These are phyloP conservation scores for Xerocomus brunneocitrinus DNA, from an alignment of 768 basidiomycete species.

Conservation along the genomic window DNA sequence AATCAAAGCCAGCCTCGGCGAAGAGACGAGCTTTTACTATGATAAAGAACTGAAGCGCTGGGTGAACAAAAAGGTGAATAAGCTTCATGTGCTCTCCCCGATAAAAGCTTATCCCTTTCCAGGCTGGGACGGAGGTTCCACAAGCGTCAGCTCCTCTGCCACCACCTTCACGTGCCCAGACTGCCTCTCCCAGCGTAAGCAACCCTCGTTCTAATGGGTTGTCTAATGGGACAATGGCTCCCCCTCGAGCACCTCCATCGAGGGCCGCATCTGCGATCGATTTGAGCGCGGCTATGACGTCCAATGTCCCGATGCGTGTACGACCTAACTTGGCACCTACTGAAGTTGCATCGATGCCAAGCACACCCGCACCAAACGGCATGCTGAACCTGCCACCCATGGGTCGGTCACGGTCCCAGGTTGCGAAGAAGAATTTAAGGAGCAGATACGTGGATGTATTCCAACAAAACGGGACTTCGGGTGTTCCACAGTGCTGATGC, in stretches of 20 bases:
- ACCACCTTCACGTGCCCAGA: constrained; percentile 82
- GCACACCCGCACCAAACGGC: constrained; percentile 25
- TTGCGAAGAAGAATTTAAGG: constrained; percentile 70
- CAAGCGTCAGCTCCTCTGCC: constrained; percentile 57
- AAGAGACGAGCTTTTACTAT: constrained; percentile 86
- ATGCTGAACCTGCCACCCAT: constrained; percentile 34
- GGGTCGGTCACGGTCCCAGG: constrained; percentile 48
- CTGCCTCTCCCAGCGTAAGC: constrained; percentile 68
- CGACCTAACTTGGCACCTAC: constrained; percentile 63
- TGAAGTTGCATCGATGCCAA: constrained; percentile 34
- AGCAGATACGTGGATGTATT: constrained; percentile 92
- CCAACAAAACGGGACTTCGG: constrained; percentile 43
- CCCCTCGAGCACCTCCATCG: constrained; percentile 20
- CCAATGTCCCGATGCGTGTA: constrained; percentile 49
- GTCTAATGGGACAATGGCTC: constrained; percentile 12
- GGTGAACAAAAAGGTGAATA: constrained; percentile 86
- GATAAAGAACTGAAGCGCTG: constrained; percentile 94
- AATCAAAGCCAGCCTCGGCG: constrained; percentile 88
- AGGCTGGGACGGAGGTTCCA: constrained; percentile 55
- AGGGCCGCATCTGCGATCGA: constrained; percentile 67
- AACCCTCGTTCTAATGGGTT: constrained; percentile 34
- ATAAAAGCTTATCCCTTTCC: background rate
- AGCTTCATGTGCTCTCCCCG: background rate
- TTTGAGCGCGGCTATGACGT: constrained; percentile 47
- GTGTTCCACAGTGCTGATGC: constrained; percentile 12